phyloP scores from a whole-genome alignment of 2,329 filamentous ascomycete species.

The Cladophialophora chaetospira region DNA sequence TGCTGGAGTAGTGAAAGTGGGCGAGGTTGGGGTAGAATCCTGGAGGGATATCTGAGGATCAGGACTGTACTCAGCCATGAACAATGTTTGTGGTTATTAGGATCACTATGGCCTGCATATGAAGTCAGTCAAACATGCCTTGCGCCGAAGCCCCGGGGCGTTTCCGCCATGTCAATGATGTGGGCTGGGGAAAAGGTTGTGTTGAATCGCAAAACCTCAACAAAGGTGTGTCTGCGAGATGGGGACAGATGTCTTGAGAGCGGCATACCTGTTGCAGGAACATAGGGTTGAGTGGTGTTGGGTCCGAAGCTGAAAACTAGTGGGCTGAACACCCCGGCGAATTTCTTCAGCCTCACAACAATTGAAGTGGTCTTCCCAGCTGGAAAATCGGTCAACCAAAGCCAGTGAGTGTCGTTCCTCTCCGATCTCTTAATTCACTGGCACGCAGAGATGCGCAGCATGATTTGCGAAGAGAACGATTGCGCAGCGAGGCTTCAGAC shows the following conservation, averaged over 20 bases:
- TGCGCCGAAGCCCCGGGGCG: background rate
- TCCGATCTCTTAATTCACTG: constrained; percentile 21
- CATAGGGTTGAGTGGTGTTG: constrained; percentile 13
- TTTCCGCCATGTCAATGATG: background rate
- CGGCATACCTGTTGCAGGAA: constrained; percentile 15
- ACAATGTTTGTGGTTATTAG: constrained; percentile 5
- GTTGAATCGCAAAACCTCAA: too few species aligned
- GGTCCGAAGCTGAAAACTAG: constrained; percentile 6
- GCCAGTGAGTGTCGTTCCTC: background rate
- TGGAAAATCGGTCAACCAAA: background rate
- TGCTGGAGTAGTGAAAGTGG: constrained; percentile 22
- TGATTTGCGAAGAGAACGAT: constrained; percentile 15
- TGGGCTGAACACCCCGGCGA: background rate
- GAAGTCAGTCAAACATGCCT: background rate
- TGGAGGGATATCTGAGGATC: constrained; percentile 19
- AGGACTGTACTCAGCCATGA: constrained; percentile 24
- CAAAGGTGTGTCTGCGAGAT: too few species aligned
- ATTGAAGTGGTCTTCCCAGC: background rate
- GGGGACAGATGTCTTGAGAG: background rate
- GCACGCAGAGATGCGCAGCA: constrained; percentile 16
- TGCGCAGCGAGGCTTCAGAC: background rate
- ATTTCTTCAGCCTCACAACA: constrained; percentile 7
- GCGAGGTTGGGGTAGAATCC: constrained; percentile 15
- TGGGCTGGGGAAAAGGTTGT: background rate
- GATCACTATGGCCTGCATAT: constrained; percentile 3